A percentile compares a stretch with the other conserved stretches of the same genome.
phyloP scores from a whole-genome alignment of 257 asterid genomes.

The Fraxinus anomala region DNA sequence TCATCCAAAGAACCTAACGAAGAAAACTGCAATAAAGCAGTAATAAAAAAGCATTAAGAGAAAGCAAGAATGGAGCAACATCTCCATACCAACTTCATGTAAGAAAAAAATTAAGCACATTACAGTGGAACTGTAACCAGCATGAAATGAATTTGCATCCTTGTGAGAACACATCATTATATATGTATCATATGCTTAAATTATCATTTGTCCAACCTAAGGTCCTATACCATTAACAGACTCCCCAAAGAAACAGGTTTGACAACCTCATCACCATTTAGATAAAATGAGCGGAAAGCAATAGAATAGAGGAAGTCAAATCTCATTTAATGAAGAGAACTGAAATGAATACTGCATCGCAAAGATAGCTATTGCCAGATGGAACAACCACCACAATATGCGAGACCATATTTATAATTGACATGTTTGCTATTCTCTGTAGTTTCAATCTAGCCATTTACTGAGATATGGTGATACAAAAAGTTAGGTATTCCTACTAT shows the following conservation, averaged over 20 bases:
- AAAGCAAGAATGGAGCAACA: conserved; percentile 18
- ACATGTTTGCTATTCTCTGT: conserved; percentile 1
- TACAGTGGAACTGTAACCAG: not conserved
- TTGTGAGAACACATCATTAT: not conserved
- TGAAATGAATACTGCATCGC: not conserved
- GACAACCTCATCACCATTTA: not conserved
- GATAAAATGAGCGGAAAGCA: not conserved
- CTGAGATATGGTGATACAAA: not conserved
- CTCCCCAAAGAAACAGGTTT: not conserved
- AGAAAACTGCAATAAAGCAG: conserved; percentile 66
- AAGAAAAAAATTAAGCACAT: not conserved
- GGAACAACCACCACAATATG: not conserved
- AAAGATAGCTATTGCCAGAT: not conserved
- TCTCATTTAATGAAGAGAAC: not conserved
- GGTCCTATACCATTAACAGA: not conserved
- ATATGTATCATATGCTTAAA: not conserved
- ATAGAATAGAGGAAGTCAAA: not conserved
- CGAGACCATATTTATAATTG: not conserved
- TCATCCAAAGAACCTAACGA: conserved; percentile 95
- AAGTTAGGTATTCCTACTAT: not conserved
- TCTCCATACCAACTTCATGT: conserved; percentile 10
- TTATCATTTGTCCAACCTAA: conserved; percentile 7
- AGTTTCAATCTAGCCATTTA: not conserved
- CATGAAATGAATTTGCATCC: not conserved
- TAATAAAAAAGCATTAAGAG: conserved; percentile 20